Base-by-base conservation (phyloP, 169 alveolate genomes). In the Eimeria tenella region DNA sequence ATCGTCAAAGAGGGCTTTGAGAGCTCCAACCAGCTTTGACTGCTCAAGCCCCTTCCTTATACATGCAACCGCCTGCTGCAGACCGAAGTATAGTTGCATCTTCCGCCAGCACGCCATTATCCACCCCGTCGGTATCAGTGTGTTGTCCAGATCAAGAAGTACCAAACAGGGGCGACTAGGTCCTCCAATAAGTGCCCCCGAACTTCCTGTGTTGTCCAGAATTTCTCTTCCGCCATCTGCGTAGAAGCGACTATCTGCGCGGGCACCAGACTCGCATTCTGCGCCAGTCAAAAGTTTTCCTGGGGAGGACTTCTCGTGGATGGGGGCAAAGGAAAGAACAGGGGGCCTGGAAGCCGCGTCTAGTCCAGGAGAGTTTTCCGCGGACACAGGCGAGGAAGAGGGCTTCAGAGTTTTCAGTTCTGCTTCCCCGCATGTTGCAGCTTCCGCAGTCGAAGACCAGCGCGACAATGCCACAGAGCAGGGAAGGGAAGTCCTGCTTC, bases 51-150 rank as follows among this genome's bases (percentile, higher is more conserved):
- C 94, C 63, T 42, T 86, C 50, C 95, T 86, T 23, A 95, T 95
- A 62, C 83, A 93, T 42, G 89, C 95, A 0, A 95, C 95, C 5
- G 86, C 77, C 86, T 87, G 83, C 62, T 86, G 94, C 50, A 65
- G 89, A 3, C 96, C 96, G 7, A 93, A 62, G 60, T 93, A 93
- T 13, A 62, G 71, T 53, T 93, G 95, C 73, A 79, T 68, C 58
- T 88, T 86, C 53, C 96, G 23, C 96, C 96, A 95, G 84, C 86
- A 83, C 60, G 89, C 94, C 96, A 95, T 95, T 25, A 95, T 95
- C 96, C 96, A 95, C 71, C 89, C 90, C 65, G 96, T 95, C 4
- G 96, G 96, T 6, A 95, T 95, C 84, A 95, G 77, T 62, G 96
- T 95, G 65, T 95, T 95, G 86, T 95, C 96, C 58, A 95, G 75